Evolutionary conservation across 257 asterid genomes (phyloP), one percentile per base, ranked within the genome.

Genomic region (Capsicum chinense): DNA sequence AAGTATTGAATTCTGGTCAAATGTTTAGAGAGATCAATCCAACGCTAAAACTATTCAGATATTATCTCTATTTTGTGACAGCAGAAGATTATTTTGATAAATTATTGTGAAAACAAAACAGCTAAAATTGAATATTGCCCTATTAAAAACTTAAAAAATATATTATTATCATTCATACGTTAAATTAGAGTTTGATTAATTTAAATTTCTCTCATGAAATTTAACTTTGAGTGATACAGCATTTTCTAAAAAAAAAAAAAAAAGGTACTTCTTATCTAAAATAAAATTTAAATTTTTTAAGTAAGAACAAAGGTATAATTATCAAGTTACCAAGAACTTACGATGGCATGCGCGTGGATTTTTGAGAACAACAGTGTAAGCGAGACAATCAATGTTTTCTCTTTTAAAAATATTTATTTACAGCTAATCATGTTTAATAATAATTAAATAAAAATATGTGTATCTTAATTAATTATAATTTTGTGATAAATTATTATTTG

Each of bases 301-400:
- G 4, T 42, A 42, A 3, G 6, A 42, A 44, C 7, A 44, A 44
- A 44, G 7, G 7, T 3, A 5, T 44, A 44, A 1, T 44, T 44
- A 44, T 6, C 7, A 42, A 3, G 4, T 42, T 42, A 44, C 48
- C 6, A 1, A 0, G 48, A 44, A 44, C 44, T 44, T 3, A 44
- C 6, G 0, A 0, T 44, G 48, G 3, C 17, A 62, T 2, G 86
- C 78, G 86, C 86, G 86, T 84, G 86, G n/a, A 58, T 14, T 10
- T 63, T 37, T 7, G 21, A 74, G 70, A 80, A 76, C 79, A 26
- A 62, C 83, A 14, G 78, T 76, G 86, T 76, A 33, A 16, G 62
- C 57, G 47, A 48, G 67, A 33, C 33, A 60, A 48, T 63, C 79
- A 78, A 84, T 21, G 83, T 56, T 71, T 35, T 73, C 3, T 50